A percentile compares a stretch with the other conserved stretches of the same genome.
Evolutionary conservation across 1,139 yeast genomes (phyloP).

Genomic region (Chernovozyma sophiae-reginae): DNA sequence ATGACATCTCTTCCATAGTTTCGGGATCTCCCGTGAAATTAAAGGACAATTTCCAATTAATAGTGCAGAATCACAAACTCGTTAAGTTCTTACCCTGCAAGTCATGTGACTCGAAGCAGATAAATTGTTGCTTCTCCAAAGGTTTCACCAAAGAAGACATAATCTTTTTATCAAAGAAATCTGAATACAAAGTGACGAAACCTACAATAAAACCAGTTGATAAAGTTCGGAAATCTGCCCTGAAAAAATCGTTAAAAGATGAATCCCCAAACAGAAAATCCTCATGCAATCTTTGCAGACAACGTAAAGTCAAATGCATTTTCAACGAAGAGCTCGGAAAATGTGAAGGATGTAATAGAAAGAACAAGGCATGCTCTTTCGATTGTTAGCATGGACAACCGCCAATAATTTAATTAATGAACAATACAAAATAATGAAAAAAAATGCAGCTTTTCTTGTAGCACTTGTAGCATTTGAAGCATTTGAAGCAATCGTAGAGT

Average conservation of each 20-base stretch:
- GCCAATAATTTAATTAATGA: too few relatives aligned
- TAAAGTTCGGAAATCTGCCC: conserved; percentile 1
- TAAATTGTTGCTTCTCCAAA: conserved; percentile 49
- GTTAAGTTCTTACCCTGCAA: conserved; percentile 49
- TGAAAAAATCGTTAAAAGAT: conserved; percentile 7
- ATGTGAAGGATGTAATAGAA: conserved; percentile 37
- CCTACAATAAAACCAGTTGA: not conserved
- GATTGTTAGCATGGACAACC: conserved; percentile 16
- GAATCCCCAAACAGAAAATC: conserved; percentile 22
- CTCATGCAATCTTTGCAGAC: conserved; percentile 35
- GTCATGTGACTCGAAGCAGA: conserved; percentile 42
- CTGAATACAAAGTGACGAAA: conserved; percentile 5
- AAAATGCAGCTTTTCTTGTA: too few relatives aligned
- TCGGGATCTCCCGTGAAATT: conserved; percentile 3
- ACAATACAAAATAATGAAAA: too few relatives aligned
- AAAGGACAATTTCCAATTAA: conserved; percentile 1
- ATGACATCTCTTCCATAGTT: conserved; percentile 1
- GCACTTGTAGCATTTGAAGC: too few relatives aligned
- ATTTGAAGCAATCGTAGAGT: too few relatives aligned
- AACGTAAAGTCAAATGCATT: conserved; percentile 37
- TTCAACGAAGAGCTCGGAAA: conserved; percentile 22
- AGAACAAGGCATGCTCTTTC: conserved; percentile 31
- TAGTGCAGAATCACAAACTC: conserved; percentile 27
- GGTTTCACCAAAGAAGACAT: conserved; percentile 62
- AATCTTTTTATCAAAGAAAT: conserved; percentile 18